A percentile compares a stretch with the other conserved stretches of the same genome.
These are phyloP conservation scores for Sphaerulina vaccinii DNA, from an alignment of 2,329 filamentous ascomycete genomes.

Conservation along the genomic window DNA sequence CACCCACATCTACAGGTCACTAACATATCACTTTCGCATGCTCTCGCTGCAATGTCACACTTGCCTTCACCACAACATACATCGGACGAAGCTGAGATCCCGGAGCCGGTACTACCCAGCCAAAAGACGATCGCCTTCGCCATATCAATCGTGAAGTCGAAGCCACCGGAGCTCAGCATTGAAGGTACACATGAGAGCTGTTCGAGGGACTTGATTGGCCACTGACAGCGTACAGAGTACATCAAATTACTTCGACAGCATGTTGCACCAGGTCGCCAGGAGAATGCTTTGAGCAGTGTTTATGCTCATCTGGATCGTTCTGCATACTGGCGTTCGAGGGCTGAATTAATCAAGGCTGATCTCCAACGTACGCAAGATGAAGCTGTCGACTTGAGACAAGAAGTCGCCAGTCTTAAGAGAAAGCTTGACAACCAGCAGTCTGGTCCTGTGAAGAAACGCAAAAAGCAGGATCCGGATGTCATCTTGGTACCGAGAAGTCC, in stretches of 20 bases:
- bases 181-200: slow-evolving; percentile 24
- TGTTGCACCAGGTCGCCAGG: slow-evolving; percentile 29
- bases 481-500: slow-evolving; percentile 26
- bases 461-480: slow-evolving; percentile 31
- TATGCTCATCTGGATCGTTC: slow-evolving; percentile 42
- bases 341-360: slow-evolving; percentile 26
- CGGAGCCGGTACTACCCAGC: slow-evolving; percentile 6
- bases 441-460: slow-evolving; percentile 31
- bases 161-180: slow-evolving; percentile 38
- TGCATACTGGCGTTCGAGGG: slow-evolving; percentile 40
- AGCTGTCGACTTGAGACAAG: slow-evolving; percentile 24
- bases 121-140: slow-evolving; percentile 29
- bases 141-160: slow-evolving; percentile 37
- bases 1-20: background rate
- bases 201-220: slow-evolving; percentile 1
- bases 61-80: background rate
- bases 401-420: slow-evolving; percentile 28
- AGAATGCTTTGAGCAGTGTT: slow-evolving; percentile 27
- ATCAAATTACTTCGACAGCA: slow-evolving; percentile 38
- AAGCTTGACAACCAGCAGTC: slow-evolving; percentile 20
- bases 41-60: background rate
- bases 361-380: slow-evolving; percentile 23
- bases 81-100: background rate
- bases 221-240: slow-evolving; percentile 29
- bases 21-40: background rate